These are phyloP conservation scores for Didymella sp. DNA, from an alignment of 2,329 filamentous ascomycete species.

Conservation along the genomic window DNA sequence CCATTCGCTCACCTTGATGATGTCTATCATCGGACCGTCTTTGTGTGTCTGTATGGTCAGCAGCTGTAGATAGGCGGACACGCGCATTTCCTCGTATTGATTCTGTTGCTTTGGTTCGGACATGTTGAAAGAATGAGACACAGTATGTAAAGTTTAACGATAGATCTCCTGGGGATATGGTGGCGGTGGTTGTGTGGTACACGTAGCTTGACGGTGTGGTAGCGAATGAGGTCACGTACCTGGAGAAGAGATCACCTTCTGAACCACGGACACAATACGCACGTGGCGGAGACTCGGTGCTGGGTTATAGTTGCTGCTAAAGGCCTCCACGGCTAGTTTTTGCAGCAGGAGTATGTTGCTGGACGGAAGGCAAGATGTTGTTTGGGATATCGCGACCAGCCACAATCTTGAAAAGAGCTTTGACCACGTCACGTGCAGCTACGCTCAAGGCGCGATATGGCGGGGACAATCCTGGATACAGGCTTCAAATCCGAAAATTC, in stretches of 20 bases:
- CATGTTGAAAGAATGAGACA: neutral
- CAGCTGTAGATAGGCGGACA: slow-evolving; percentile 4
- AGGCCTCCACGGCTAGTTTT: neutral
- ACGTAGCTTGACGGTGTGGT: slow-evolving; percentile 6
- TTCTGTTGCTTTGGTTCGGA: neutral
- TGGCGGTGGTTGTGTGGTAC: slow-evolving; percentile 1
- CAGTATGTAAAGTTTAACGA: neutral
- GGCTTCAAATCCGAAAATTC: too few relatives aligned
- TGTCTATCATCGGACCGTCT: slow-evolving; percentile 52
- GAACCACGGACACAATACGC: neutral
- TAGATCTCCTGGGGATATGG: neutral
- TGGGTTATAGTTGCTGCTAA: neutral
- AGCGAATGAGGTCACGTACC: slow-evolving; percentile 17
- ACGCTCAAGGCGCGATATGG: neutral
- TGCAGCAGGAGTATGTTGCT: neutral
- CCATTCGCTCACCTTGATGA: slow-evolving; percentile 53
- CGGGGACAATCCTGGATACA: too few relatives aligned
- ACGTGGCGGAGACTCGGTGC: neutral
- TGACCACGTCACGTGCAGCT: slow-evolving; percentile 17
- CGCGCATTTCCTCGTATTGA: neutral
- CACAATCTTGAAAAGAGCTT: slow-evolving; percentile 18
- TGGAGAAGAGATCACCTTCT: neutral
- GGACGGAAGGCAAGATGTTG: slow-evolving; percentile 1
- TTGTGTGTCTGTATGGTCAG: slow-evolving; percentile 16
- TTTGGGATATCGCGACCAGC: slow-evolving; percentile 9